A percentile compares a stretch with the other conserved stretches of the same genome.
phyloP scores from a whole-genome alignment of 139 green algal genomes.

The Chlorella ohadii region DNA sequence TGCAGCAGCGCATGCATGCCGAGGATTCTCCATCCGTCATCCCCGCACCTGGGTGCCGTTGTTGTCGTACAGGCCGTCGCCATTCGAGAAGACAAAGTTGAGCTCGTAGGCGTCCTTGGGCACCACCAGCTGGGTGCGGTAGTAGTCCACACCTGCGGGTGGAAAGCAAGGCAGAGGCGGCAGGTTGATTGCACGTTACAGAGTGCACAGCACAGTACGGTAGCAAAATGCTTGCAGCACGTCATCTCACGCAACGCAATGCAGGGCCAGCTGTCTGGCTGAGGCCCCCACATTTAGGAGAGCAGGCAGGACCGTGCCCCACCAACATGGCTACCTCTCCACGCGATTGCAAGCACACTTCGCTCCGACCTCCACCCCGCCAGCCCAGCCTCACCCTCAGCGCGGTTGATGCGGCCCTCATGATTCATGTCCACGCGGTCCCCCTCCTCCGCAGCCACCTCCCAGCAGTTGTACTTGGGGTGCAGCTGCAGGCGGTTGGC shows the following conservation, averaged over 20 bases:
- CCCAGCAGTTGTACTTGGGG: slow-evolving; percentile 79
- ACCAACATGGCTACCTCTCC: too few relatives aligned
- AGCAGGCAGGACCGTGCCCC: too few relatives aligned
- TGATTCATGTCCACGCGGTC: slow-evolving; percentile 60
- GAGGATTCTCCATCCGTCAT: too few relatives aligned
- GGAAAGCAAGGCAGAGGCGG: neutral
- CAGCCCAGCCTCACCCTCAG: slow-evolving; percentile 27
- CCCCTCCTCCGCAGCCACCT: slow-evolving; percentile 48
- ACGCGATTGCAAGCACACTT: too few relatives aligned
- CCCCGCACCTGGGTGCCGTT: slow-evolving; percentile 42
- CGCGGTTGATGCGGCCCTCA: slow-evolving; percentile 40
- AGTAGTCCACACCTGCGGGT: slow-evolving; percentile 61
- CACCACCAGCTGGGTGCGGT: slow-evolving; percentile 41
- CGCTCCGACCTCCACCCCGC: too few relatives aligned
- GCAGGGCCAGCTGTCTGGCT: too few relatives aligned
- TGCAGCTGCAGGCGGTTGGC: slow-evolving; percentile 57
- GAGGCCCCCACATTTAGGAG: too few relatives aligned
- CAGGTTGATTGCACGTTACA: neutral
- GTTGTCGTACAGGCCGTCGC: slow-evolving; percentile 64
- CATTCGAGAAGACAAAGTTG: slow-evolving; percentile 85
- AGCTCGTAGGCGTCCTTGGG: slow-evolving; percentile 78
- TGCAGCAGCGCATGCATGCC: neutral
- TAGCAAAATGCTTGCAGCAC: too few relatives aligned
- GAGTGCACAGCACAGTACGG: too few relatives aligned
- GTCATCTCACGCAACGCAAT: too few relatives aligned